Evolutionary conservation across 345 rosid species (phyloP).

Genomic region (Hibiscus trionum): DNA sequence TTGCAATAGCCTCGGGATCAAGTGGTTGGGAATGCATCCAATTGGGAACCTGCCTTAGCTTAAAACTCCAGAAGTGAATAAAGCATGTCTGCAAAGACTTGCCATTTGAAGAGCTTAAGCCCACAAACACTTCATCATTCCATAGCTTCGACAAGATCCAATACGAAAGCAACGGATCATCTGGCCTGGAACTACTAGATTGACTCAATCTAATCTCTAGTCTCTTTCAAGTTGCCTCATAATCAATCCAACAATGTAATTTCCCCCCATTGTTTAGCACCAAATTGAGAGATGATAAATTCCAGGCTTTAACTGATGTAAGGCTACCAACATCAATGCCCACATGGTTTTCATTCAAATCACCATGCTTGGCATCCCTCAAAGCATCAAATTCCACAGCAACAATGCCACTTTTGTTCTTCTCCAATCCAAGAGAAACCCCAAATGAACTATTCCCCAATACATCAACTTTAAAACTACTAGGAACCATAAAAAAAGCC

Average conservation of each 20-base stretch:
- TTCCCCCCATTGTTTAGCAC: slow-evolving; percentile 35
- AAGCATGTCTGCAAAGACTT: slow-evolving; percentile 40
- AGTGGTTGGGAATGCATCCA: slow-evolving; percentile 60
- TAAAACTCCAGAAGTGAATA: slow-evolving; percentile 65
- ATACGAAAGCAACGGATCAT: slow-evolving; percentile 36
- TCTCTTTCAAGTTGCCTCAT: slow-evolving; percentile 45
- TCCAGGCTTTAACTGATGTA: slow-evolving; percentile 33
- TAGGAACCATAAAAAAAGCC: slow-evolving; percentile 51
- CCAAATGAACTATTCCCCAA: slow-evolving; percentile 42
- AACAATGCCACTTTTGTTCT: slow-evolving; percentile 21
- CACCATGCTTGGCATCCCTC: slow-evolving; percentile 27
- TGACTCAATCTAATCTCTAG: slow-evolving; percentile 58
- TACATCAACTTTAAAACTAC: slow-evolving; percentile 25
- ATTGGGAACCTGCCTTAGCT: slow-evolving; percentile 32
- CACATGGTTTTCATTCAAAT: slow-evolving; percentile 45
- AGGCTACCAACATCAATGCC: slow-evolving; percentile 46
- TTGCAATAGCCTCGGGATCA: slow-evolving; percentile 24
- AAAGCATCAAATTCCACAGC: slow-evolving; percentile 47
- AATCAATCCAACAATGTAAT: slow-evolving; percentile 62
- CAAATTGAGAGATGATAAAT: slow-evolving; percentile 30
- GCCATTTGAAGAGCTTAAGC: slow-evolving; percentile 54
- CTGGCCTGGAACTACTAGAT: slow-evolving; percentile 30
- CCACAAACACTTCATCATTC: slow-evolving; percentile 43
- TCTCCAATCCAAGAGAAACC: slow-evolving; percentile 27
- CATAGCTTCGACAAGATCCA: slow-evolving; percentile 43